phyloP scores from a whole-genome alignment of 2,329 filamentous ascomycete genomes.

The Aspergillus quadricinctus region DNA sequence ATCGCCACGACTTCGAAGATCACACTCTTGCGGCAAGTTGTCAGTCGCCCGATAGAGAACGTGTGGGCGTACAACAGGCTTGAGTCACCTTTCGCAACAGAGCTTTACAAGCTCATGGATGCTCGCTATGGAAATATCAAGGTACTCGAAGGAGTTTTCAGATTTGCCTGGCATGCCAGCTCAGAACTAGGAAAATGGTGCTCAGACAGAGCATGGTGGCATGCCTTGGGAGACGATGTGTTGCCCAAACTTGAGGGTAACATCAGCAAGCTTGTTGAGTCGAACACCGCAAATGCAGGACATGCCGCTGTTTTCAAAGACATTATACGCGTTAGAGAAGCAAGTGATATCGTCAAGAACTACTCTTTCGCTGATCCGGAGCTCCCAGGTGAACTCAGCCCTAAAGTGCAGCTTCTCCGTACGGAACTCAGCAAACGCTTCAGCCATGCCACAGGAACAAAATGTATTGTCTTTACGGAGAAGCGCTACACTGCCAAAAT shows the following conservation, averaged over 20 bases:
- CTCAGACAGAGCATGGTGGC: constrained; percentile 74
- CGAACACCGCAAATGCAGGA: neutral
- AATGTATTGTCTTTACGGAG: constrained; percentile 86
- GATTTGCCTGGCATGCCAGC: constrained; percentile 56
- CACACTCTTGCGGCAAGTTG: constrained; percentile 53
- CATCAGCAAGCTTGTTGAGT: constrained; percentile 14
- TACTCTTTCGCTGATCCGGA: constrained; percentile 45
- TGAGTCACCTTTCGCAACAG: constrained; percentile 55
- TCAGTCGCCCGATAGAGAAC: constrained; percentile 58
- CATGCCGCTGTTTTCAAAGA: constrained; percentile 48
- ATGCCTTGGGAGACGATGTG: constrained; percentile 62
- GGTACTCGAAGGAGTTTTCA: constrained; percentile 55
- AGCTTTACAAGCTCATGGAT: constrained; percentile 58
- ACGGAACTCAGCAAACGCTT: constrained; percentile 62
- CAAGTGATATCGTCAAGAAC: constrained; percentile 52
- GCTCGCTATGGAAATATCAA: constrained; percentile 49
- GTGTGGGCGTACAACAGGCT: constrained; percentile 55
- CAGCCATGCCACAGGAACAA: constrained; percentile 50
- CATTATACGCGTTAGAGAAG: constrained; percentile 55
- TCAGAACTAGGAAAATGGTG: constrained; percentile 76
- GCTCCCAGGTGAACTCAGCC: constrained; percentile 53
- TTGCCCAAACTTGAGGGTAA: constrained; percentile 57
- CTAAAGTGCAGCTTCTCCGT: constrained; percentile 66
- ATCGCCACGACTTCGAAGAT: constrained; percentile 73
- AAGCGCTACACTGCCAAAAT: constrained; percentile 72